These are phyloP conservation scores for Aspergillus thermomutatus DNA, from an alignment of 2,329 filamentous ascomycete species.

Conservation along the genomic window DNA sequence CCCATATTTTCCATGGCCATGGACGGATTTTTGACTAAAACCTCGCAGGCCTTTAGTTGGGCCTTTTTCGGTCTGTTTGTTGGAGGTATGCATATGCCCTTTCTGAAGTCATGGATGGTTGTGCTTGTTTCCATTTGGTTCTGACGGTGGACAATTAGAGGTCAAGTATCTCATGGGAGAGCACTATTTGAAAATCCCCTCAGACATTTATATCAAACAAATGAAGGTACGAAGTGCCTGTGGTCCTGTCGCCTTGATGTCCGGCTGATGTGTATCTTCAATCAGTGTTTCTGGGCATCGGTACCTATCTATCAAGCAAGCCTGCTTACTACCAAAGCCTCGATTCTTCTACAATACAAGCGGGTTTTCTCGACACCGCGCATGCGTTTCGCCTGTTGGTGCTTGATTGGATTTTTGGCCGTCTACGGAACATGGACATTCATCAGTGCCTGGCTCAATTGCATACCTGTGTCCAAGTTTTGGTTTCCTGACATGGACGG, in stretches of 20 bases:
- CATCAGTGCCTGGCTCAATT: conserved; percentile 30
- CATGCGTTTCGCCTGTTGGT: conserved; percentile 32
- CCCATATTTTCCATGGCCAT: neutral
- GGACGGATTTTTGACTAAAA: neutral
- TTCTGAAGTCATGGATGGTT: neutral
- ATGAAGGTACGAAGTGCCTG: conserved; percentile 21
- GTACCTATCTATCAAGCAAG: conserved; percentile 33
- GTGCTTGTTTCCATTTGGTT: neutral
- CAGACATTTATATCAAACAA: conserved; percentile 15
- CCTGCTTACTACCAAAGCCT: conserved; percentile 33
- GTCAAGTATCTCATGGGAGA: conserved; percentile 29
- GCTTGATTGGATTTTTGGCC: conserved; percentile 33
- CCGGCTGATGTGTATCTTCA: neutral
- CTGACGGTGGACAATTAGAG: conserved; percentile 16
- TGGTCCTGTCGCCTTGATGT: neutral
- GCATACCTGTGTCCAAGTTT: conserved; percentile 28
- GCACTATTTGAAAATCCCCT: conserved; percentile 19
- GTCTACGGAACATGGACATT: conserved; percentile 30
- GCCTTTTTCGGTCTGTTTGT: conserved; percentile 28
- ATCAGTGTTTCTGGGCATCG: conserved; percentile 31
- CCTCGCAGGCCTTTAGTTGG: conserved; percentile 25
- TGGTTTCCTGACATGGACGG: conserved; percentile 24
- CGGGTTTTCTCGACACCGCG: conserved; percentile 30
- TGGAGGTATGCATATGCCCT: conserved; percentile 22
- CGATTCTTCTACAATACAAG: conserved; percentile 35